Conservation (phyloP, 2,329 filamentous ascomycete species). For the Whalleya microplaca region DNA sequence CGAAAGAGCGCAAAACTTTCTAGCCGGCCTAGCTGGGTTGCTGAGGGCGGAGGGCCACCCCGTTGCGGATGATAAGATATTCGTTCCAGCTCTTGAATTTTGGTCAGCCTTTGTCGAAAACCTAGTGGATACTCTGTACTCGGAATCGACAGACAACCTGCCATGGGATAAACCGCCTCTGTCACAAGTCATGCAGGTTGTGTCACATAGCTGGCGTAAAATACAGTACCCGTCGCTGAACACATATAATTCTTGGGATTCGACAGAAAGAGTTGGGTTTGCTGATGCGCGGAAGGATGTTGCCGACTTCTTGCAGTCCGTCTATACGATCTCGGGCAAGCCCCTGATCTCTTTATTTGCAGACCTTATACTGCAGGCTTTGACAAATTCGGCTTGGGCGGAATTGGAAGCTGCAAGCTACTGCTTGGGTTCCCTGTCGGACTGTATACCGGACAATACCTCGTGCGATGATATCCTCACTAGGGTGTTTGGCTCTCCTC, state of each 20-base stretch:
- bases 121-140: slow-evolving; percentile 61
- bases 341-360: slow-evolving; percentile 61
- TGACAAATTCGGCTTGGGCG: slow-evolving; percentile 55
- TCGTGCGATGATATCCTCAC: slow-evolving; percentile 61
- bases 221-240: slow-evolving; percentile 67
- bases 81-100: slow-evolving; percentile 76
- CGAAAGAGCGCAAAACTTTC: slow-evolving; percentile 54
- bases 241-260: slow-evolving; percentile 68
- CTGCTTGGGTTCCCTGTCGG: slow-evolving; percentile 69
- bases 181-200: slow-evolving; percentile 62
- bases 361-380: slow-evolving; percentile 54
- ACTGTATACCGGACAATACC: slow-evolving; percentile 64
- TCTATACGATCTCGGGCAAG: slow-evolving; percentile 65
- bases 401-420: slow-evolving; percentile 64
- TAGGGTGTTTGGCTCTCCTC: slow-evolving; percentile 62
- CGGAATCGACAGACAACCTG: slow-evolving; percentile 49
- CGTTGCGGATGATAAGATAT: slow-evolving; percentile 74
- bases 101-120: slow-evolving; percentile 79
- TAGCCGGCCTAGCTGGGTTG: slow-evolving; percentile 66
- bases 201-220: slow-evolving; percentile 70
- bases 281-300: slow-evolving; percentile 77
- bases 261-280: slow-evolving; percentile 69
- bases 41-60: slow-evolving; percentile 68
- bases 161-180: slow-evolving; percentile 64
- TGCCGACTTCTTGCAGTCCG: slow-evolving; percentile 74